Percentiles rank a stretch among this genome's conserved stretches.
Conservation (phyloP, 306 rosid species). For the Luffa acutangula region DNA sequence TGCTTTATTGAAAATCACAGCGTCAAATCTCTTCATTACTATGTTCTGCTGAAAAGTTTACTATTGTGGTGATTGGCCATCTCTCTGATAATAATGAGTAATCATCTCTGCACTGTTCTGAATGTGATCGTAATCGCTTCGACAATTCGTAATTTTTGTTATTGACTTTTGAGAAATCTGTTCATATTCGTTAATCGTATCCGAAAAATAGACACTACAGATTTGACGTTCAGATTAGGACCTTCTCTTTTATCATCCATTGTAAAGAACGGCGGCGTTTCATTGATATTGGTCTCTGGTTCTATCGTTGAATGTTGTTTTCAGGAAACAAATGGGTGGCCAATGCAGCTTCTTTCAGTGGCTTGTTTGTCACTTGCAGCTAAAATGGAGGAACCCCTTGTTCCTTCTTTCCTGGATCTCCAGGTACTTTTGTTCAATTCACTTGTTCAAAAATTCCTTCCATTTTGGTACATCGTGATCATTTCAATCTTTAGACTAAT, state of each 20-base stretch:
- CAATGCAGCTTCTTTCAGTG: slow-evolving; percentile 75
- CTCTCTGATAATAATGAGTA: neutral
- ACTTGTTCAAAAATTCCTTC: neutral
- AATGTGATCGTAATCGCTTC: neutral
- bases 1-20: neutral
- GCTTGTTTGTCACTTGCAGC: slow-evolving; percentile 95
- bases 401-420: slow-evolving; percentile 73
- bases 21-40: neutral
- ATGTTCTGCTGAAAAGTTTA: neutral
- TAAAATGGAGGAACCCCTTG: slow-evolving; percentile 89
- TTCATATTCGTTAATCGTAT: neutral
- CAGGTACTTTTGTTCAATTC: slow-evolving; percentile 37
- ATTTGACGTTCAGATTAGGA: neutral
- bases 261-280: neutral
- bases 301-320: neutral
- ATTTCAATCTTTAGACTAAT: neutral
- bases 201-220: neutral
- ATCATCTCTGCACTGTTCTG: neutral
- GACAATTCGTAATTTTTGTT: neutral
- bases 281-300: neutral
- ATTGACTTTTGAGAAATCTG: neutral
- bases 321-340: slow-evolving; percentile 85
- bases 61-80: neutral
- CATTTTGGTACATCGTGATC: neutral
- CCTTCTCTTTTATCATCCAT: neutral